Evolutionary conservation across 2,329 filamentous ascomycete species (phyloP).

Genomic region (Dothistroma pini): DNA sequence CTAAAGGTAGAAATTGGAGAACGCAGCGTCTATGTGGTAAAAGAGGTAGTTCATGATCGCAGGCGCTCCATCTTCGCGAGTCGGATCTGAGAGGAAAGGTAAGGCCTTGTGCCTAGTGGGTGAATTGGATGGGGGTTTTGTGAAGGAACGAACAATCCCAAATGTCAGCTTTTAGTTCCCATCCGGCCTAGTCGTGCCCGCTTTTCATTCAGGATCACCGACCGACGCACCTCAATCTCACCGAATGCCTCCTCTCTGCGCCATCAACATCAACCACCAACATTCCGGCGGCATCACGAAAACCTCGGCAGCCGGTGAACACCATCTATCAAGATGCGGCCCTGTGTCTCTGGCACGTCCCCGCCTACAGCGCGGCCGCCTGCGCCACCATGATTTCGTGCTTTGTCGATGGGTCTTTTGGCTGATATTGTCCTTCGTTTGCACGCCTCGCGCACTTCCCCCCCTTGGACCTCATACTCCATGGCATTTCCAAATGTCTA

Average conservation of each 20-base stretch:
- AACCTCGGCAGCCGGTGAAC: background rate
- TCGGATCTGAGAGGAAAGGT: background rate
- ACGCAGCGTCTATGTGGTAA: slow-evolving; percentile 34
- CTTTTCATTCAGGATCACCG: background rate
- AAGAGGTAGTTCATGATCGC: slow-evolving; percentile 35
- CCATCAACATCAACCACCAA: slow-evolving; percentile 13
- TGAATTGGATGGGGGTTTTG: background rate
- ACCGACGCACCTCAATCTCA: background rate
- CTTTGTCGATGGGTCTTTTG: background rate
- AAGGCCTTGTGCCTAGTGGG: background rate
- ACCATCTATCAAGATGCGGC: background rate
- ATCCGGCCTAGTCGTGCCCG: background rate
- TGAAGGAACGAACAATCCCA: background rate
- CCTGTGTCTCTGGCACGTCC: background rate
- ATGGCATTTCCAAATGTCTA: background rate
- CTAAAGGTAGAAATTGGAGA: slow-evolving; percentile 35
- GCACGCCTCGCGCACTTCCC: background rate
- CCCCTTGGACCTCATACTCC: background rate
- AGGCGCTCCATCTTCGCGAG: background rate
- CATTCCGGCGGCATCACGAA: slow-evolving; percentile 9
- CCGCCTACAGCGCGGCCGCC: background rate
- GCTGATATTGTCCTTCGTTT: background rate
- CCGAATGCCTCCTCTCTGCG: background rate
- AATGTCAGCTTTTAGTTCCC: background rate
- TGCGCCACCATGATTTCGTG: background rate